Evolutionary conservation across 2,329 filamentous ascomycete species (phyloP).

Genomic region (Cladosporium phlei): DNA sequence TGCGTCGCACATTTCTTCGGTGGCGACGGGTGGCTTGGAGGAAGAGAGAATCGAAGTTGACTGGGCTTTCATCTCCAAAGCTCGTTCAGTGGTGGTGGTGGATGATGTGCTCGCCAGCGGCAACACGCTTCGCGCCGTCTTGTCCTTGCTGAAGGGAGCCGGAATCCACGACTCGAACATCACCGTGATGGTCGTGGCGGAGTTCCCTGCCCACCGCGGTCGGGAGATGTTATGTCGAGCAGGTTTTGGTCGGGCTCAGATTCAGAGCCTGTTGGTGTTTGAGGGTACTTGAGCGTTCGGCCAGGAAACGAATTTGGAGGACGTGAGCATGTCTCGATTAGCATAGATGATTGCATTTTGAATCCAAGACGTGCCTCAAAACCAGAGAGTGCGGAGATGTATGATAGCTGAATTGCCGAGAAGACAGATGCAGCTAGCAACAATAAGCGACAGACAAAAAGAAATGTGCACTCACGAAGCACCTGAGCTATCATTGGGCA

Average conservation of each 20-base stretch:
- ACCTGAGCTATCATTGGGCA: no score
- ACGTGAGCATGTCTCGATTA: no score
- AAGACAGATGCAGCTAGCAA: no score
- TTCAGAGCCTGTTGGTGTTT: conserved; percentile 54
- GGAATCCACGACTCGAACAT: conserved; percentile 41
- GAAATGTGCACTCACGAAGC: no score
- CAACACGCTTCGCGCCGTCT: conserved; percentile 49
- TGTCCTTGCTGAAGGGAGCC: conserved; percentile 45
- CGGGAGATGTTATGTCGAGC: conserved; percentile 41
- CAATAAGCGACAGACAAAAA: no score
- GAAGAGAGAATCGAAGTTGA: conserved; percentile 49
- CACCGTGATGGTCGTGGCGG: conserved; percentile 51
- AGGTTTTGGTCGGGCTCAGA: conserved; percentile 47
- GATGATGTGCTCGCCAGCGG: conserved; percentile 59
- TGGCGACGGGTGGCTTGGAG: conserved; percentile 19
- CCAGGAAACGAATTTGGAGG: no score
- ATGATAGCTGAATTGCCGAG: no score
- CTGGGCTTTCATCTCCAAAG: conserved; percentile 36
- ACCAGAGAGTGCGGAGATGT: no score
- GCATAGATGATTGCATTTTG: no score
- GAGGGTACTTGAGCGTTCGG: conserved; percentile 37
- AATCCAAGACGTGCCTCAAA: no score
- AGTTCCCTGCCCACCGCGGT: conserved; percentile 54
- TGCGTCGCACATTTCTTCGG: conserved; percentile 52
- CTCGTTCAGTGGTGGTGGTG: conserved; percentile 49